Percentiles rank a stretch among this genome's conserved stretches.
Conservation (phyloP, 2,329 filamentous ascomycete species). For the Colletotrichum chlorophyti region DNA sequence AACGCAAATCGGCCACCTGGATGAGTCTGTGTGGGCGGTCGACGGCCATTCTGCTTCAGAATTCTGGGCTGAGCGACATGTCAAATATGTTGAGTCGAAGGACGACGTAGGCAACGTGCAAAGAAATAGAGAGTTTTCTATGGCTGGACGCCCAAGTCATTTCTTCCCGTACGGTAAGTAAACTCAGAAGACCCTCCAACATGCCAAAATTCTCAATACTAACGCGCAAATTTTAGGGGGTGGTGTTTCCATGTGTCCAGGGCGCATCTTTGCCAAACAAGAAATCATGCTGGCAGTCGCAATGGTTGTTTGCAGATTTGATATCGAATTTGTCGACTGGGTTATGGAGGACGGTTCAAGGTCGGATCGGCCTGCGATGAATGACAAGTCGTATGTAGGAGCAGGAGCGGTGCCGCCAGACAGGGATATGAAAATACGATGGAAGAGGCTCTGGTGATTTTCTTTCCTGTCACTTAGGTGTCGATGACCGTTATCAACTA, state of each 20-base stretch:
- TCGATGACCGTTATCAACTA: slow-evolving; percentile 40
- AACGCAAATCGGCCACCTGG: slow-evolving; percentile 31
- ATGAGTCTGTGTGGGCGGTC: slow-evolving; percentile 20
- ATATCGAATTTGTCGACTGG: slow-evolving; percentile 37
- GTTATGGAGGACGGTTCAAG: not conserved
- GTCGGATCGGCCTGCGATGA: not conserved
- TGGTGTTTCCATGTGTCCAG: slow-evolving; percentile 43
- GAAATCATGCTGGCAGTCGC: slow-evolving; percentile 44
- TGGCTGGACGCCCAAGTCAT: not conserved
- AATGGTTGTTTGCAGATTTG: slow-evolving; percentile 37
- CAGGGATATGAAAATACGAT: slow-evolving; percentile 2
- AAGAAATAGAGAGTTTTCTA: not conserved
- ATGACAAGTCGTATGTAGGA: not conserved
- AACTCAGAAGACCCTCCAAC: not conserved
- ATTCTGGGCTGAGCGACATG: slow-evolving; percentile 29
- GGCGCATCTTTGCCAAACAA: slow-evolving; percentile 46
- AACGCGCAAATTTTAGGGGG: slow-evolving; percentile 32
- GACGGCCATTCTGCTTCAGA: slow-evolving; percentile 11
- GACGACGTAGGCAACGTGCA: not conserved
- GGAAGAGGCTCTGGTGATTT: not conserved
- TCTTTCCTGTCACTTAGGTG: not conserved
- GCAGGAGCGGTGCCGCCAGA: slow-evolving; percentile 18
- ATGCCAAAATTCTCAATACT: not conserved
- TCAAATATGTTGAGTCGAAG: not conserved
- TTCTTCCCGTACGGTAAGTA: slow-evolving; percentile 11